Evolutionary conservation across 768 basidiomycete species (phyloP), one percentile per base, ranked within the genome.

Genomic region (Mycena floridula): DNA sequence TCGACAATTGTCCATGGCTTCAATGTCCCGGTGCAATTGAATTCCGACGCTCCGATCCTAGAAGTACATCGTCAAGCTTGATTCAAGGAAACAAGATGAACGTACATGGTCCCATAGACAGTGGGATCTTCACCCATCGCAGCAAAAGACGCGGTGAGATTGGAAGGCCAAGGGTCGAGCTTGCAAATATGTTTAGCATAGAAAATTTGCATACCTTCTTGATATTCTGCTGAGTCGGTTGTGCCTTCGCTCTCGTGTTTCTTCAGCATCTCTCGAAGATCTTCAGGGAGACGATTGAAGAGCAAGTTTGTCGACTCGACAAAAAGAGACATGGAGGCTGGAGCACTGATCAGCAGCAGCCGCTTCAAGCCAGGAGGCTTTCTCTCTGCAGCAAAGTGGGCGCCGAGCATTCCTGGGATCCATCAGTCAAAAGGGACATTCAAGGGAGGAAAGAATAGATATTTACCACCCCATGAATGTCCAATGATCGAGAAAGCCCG

Each of bases 271-370:
- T 64, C 63, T 45, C 55, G 56, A 5, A 62, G 44, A 12, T 65
- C 54, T 43, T 60, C 55, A 4, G 70, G 66, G n/a, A 71, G 50
- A 32, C 50, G 46, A 21, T 40, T 42, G 39, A 57, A 54, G 49
- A 69, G 46, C 20, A 57, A 43, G 18, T 54, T 50, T 1, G 57
- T 61, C 20, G 61, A 54, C 25, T 63, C 55, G 45, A 63, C 57
- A 68, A 70, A 77, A 22, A 76, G 54, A n/a, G 50, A 46, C 57
- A 71, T 69, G 4, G 68, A 65, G 7, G 76, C 68, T 2, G 74
- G 70, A 0, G 72, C 59, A 42, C 73, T 63, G 15, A 66, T 54
- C n/a, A 79, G 52, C 32, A 81, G 50, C 37, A 79, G 64, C 38
- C 63, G 59, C 49, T 65, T 62, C 35, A 81, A 46, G 0, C 79